These are phyloP conservation scores for Niebla homalea DNA, from an alignment of 495 filamentous ascomycete species.

Conservation along the genomic window DNA sequence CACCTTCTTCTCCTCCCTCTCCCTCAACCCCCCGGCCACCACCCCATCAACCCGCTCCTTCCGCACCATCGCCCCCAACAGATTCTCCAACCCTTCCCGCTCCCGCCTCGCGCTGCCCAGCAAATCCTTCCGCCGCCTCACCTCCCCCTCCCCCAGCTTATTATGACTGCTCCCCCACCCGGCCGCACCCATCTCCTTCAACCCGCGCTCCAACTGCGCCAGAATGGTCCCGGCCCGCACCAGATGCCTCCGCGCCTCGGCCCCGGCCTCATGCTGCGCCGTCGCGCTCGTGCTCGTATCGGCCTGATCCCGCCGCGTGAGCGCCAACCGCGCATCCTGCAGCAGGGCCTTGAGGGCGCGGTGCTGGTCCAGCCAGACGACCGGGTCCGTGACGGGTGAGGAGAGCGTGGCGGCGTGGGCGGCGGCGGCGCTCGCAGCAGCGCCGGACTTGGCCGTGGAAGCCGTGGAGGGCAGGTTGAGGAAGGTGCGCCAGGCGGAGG, in stretches of 20 bases:
- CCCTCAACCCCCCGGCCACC: slow-evolving; percentile 69
- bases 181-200: slow-evolving; percentile 36
- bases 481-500: slow-evolving; percentile 71
- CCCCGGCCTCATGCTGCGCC: slow-evolving; percentile 63
- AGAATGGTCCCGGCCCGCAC: slow-evolving; percentile 61
- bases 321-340: slow-evolving; percentile 63
- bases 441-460: slow-evolving; percentile 28
- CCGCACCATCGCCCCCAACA: slow-evolving; percentile 58
- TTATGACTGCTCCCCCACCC: slow-evolving; percentile 22
- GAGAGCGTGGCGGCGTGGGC: slow-evolving; percentile 32
- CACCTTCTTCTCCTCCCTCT: slow-evolving; percentile 55
- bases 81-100: slow-evolving; percentile 70
- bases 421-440: slow-evolving; percentile 26
- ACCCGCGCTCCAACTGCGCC: slow-evolving; percentile 52
- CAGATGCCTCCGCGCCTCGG: slow-evolving; percentile 68
- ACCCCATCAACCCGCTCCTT: slow-evolving; percentile 41
- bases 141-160: slow-evolving; percentile 71
- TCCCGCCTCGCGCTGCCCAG: slow-evolving; percentile 67
- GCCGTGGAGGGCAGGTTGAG: slow-evolving; percentile 58
- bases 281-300: slow-evolving; percentile 45
- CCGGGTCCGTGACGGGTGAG: slow-evolving; percentile 54
- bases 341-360: slow-evolving; percentile 69
- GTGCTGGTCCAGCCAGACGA: slow-evolving; percentile 77
- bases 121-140: slow-evolving; percentile 67
- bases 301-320: slow-evolving; percentile 67